Percentiles rank a stretch among this genome's conserved stretches.
These are phyloP conservation scores for Rhynchosporium secalis DNA, from an alignment of 2,329 filamentous ascomycete genomes.

Conservation along the genomic window DNA sequence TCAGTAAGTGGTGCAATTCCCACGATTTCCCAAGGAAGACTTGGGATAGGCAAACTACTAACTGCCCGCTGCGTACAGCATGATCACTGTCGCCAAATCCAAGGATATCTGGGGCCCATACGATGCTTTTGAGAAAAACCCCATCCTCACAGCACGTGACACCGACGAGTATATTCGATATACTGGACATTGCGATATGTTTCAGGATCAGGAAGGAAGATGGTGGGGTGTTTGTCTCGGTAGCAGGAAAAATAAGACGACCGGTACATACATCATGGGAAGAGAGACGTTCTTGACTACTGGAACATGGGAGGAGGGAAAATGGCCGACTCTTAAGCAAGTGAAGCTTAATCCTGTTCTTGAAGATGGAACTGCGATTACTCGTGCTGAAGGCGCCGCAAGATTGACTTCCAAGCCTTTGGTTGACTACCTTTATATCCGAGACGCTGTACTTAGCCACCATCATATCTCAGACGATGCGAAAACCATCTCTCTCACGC, in stretches of 20 bases:
- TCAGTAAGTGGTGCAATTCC: conserved; percentile 33
- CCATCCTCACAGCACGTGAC: conserved; percentile 46
- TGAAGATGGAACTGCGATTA: background rate
- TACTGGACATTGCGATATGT: conserved; percentile 48
- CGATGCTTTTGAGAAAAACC: conserved; percentile 42
- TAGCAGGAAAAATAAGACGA: conserved; percentile 22
- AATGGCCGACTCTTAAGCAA: conserved; percentile 26
- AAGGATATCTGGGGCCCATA: conserved; percentile 46
- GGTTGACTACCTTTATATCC: conserved; percentile 35
- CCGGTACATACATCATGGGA: conserved; percentile 37
- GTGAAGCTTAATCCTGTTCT: conserved; percentile 10
- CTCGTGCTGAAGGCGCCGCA: background rate
- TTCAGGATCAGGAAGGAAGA: conserved; percentile 42
- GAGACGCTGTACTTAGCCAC: conserved; percentile 31
- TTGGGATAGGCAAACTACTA: no score
- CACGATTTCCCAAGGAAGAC: no score
- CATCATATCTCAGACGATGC: conserved; percentile 27
- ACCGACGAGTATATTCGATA: conserved; percentile 46
- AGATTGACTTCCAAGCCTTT: conserved; percentile 6
- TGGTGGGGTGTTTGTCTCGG: conserved; percentile 28
- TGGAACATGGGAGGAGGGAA: conserved; percentile 36
- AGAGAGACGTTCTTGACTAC: conserved; percentile 41
- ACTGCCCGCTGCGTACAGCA: conserved; percentile 12
- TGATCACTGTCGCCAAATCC: conserved; percentile 47
- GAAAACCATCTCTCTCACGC: conserved; percentile 24